Conservation (phyloP, 1,284 basidiomycete genomes). For the Cryptococcus sp. region DNA sequence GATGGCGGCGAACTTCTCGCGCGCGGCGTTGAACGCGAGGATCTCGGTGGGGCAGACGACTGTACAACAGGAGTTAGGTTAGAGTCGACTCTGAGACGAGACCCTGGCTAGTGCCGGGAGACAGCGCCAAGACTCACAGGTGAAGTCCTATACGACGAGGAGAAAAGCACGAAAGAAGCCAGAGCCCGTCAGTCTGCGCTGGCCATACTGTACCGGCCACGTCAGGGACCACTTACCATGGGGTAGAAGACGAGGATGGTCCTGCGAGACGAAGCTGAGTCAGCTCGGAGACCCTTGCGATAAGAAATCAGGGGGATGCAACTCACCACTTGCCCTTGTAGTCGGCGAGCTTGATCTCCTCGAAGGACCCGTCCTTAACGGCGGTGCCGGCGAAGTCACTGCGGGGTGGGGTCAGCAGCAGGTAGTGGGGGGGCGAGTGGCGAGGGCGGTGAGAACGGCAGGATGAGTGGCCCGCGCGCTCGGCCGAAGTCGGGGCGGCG, state of each 20-base stretch:
- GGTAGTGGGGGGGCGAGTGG: not conserved
- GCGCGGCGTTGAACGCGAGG: slow-evolving; percentile 82
- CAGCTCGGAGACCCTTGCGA: not conserved
- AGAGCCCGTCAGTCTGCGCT: not conserved
- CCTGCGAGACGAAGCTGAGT: slow-evolving; percentile 51
- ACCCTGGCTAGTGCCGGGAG: no score
- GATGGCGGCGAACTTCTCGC: slow-evolving; percentile 67
- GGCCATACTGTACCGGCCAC: not conserved
- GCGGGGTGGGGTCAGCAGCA: not conserved
- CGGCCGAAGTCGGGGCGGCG: not conserved
- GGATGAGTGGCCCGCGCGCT: not conserved
- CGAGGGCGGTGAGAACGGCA: not conserved
- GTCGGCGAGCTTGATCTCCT: slow-evolving; percentile 67
- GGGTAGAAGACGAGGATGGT: slow-evolving; percentile 77
- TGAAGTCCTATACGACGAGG: slow-evolving; percentile 29
- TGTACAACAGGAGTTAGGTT: slow-evolving; percentile 45
- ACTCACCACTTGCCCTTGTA: slow-evolving; percentile 76
- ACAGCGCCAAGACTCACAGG: slow-evolving; percentile 11
- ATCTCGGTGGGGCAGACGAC: slow-evolving; percentile 90
- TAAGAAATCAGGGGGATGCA: not conserved
- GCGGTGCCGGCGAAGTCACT: slow-evolving; percentile 65
- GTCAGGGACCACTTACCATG: slow-evolving; percentile 55
- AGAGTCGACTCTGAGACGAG: slow-evolving; percentile 47
- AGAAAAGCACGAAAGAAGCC: not conserved
- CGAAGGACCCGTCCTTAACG: slow-evolving; percentile 70